phyloP scores from a whole-genome alignment of 352 stramenopile genomes.

The Globisporangium ultimum region DNA sequence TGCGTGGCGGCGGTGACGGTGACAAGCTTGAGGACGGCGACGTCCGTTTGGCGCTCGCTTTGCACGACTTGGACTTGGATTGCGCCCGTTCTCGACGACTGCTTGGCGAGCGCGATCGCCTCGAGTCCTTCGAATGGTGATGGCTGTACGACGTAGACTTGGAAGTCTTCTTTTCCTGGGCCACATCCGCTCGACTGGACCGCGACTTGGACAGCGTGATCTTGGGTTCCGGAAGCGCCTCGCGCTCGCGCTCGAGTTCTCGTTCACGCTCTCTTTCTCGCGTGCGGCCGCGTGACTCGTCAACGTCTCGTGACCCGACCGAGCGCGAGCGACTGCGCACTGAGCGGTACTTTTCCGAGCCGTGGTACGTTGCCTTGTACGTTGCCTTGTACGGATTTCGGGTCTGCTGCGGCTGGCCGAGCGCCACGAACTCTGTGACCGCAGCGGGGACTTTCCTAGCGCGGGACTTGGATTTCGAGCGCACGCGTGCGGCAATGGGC shows the following conservation, averaged over 20 bases:
- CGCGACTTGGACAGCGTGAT: conserved; percentile 4
- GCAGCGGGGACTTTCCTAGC: too few species aligned
- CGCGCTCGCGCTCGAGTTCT: conserved; percentile 9
- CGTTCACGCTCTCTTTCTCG: conserved; percentile 5
- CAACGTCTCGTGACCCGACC: too few species aligned
- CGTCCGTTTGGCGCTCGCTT: conserved; percentile 20
- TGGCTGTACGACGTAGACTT: conserved; percentile 29
- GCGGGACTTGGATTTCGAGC: too few species aligned
- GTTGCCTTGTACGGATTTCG: too few species aligned
- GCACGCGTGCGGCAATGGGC: conserved; percentile 34
- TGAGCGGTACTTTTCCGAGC: too few species aligned
- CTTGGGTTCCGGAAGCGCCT: conserved; percentile 9
- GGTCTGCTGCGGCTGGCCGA: too few species aligned
- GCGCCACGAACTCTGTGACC: too few species aligned
- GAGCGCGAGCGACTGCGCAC: too few species aligned
- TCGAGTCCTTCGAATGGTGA: conserved; percentile 12
- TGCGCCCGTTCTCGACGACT: conserved; percentile 2
- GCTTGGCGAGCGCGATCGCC: background rate
- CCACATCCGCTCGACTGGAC: conserved; percentile 8
- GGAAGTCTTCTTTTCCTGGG: conserved; percentile 32
- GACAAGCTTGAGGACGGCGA: conserved; percentile 12
- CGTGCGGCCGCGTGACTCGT: background rate
- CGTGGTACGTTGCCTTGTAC: too few species aligned
- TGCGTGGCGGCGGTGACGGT: background rate
- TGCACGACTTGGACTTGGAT: conserved; percentile 11